phyloP scores from a whole-genome alignment of 208 protist species.

The Porcisia hertigi region DNA sequence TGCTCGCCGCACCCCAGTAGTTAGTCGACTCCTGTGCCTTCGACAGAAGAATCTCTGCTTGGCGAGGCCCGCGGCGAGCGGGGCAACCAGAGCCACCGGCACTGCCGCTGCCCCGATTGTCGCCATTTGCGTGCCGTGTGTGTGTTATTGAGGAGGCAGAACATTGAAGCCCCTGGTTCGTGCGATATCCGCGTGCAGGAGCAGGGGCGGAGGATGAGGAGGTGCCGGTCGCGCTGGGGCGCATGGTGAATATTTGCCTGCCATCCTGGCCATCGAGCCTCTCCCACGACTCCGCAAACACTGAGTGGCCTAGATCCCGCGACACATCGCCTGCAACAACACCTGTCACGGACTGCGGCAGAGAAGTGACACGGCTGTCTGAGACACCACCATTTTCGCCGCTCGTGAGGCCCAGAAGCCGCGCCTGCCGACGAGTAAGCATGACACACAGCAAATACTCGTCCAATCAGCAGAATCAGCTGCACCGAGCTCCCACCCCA shows the following conservation, averaged over 20 bases:
- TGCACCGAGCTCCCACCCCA: too few species aligned
- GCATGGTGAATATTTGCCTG: too few species aligned
- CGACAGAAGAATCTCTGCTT: conserved; percentile 14
- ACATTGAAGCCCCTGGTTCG: too few species aligned
- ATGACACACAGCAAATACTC: background rate
- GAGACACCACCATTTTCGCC: conserved; percentile 1
- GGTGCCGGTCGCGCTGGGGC: too few species aligned
- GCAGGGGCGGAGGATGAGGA: too few species aligned
- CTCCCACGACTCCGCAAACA: background rate
- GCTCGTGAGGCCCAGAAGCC: conserved; percentile 22
- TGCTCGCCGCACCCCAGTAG: conserved; percentile 21
- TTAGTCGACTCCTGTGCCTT: conserved; percentile 13
- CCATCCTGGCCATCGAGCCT: too few species aligned
- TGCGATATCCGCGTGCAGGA: too few species aligned
- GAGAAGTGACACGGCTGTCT: background rate
- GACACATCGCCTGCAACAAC: background rate
- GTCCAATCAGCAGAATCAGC: too few species aligned
- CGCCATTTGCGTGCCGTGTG: background rate
- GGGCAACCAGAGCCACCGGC: background rate
- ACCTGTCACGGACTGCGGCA: background rate
- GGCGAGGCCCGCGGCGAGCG: conserved; percentile 5
- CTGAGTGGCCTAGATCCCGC: too few species aligned
- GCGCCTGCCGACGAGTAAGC: conserved; percentile 31
- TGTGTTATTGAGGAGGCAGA: too few species aligned
- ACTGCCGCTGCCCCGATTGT: background rate